Evolutionary conservation across 768 basidiomycete species (phyloP).

Genomic region (Cyathus striatus): DNA sequence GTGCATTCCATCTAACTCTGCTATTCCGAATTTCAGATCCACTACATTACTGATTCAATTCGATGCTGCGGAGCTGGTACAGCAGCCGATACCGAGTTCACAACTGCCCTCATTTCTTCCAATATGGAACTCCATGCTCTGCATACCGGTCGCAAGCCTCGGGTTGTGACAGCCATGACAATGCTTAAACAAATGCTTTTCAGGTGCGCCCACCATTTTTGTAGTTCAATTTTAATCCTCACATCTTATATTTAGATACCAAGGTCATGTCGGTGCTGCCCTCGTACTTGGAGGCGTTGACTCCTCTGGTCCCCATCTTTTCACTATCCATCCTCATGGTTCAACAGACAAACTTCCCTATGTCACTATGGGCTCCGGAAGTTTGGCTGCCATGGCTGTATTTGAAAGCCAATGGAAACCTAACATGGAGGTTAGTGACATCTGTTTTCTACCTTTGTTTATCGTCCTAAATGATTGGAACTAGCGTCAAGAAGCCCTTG

Average conservation of each 20-base stretch:
- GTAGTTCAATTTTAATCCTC: background rate
- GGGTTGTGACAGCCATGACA: conserved; percentile 97
- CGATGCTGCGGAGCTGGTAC: conserved; percentile 98
- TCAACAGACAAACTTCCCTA: conserved; percentile 98
- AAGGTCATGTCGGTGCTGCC: conserved; percentile 92
- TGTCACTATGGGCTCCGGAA: conserved; percentile 98
- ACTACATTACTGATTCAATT: conserved; percentile 93
- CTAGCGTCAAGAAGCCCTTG: conserved; percentile 77
- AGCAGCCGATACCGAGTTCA: conserved; percentile 97
- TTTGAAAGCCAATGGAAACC: conserved; percentile 87
- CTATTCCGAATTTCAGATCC: conserved; percentile 64
- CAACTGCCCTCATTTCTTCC: conserved; percentile 90
- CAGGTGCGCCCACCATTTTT: conserved; percentile 41
- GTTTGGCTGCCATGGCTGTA: conserved; percentile 96
- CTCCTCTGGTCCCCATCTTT: conserved; percentile 87
- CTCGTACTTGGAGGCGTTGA: conserved; percentile 98
- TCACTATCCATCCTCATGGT: conserved; percentile 94
- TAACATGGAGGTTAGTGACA: conserved; percentile 64
- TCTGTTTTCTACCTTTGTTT: background rate
- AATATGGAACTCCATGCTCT: conserved; percentile 93
- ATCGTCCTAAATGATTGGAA: background rate
- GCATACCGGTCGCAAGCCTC: conserved; percentile 85
- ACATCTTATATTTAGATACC: conserved; percentile 58
- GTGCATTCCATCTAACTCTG: background rate
- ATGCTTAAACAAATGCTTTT: conserved; percentile 97